Conservation (phyloP, 2,329 filamentous ascomycete genomes). For the Aspergillus fischeri region DNA sequence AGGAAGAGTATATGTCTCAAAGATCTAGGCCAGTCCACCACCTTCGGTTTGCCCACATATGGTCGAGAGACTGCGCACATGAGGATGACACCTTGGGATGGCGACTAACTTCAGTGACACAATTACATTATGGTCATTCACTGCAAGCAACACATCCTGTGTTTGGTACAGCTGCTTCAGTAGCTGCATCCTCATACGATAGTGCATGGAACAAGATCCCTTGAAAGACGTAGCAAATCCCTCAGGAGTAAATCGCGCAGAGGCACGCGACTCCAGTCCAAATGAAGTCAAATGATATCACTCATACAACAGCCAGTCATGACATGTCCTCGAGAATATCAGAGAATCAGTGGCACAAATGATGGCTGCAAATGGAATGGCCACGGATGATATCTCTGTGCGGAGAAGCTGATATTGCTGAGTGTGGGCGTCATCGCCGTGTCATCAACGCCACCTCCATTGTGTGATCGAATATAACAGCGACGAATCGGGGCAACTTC, state of each 20-base stretch:
- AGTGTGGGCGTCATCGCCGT: conserved; percentile 28
- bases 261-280: background rate
- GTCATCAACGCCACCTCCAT: conserved; percentile 26
- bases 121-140: no score
- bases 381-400: conserved; percentile 5
- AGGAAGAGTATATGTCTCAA: background rate
- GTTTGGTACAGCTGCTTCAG: background rate
- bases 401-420: conserved; percentile 15
- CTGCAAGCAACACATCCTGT: background rate
- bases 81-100: no score
- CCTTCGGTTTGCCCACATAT: background rate
- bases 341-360: conserved; percentile 14
- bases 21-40: background rate
- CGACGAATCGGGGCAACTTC: background rate
- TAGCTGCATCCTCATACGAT: background rate
- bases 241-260: background rate
- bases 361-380: conserved; percentile 3
- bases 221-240: background rate
- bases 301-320: background rate
- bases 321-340: background rate
- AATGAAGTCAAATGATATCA: background rate
- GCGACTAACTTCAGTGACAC: background rate
- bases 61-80: no score
- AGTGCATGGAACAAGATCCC: background rate
- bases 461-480: background rate